Conservation (phyloP, 805 yeast species). For the Myxozyma neglecta region DNA sequence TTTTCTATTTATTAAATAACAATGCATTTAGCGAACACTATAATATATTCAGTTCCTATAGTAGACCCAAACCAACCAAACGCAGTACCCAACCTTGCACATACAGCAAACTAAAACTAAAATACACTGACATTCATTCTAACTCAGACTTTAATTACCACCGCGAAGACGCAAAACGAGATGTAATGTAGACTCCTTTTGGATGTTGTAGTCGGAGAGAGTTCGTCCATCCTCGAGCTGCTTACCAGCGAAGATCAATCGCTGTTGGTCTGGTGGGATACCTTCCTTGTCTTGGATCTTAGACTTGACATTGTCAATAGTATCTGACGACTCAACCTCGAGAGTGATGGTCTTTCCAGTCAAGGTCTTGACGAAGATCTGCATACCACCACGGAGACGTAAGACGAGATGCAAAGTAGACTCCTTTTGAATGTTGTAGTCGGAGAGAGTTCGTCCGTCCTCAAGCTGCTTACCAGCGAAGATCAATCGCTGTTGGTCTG, state of each 20-base stretch:
- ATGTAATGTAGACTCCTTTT: conserved; percentile 87
- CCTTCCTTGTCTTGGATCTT: conserved; percentile 97
- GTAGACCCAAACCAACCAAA: not conserved
- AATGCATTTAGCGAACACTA: not conserved
- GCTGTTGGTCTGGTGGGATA: conserved; percentile 95
- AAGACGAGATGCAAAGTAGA: conserved; percentile 81
- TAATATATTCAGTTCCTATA: not conserved
- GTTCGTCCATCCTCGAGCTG: conserved; percentile 96
- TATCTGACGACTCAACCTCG: conserved; percentile 91
- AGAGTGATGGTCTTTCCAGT: conserved; percentile 89
- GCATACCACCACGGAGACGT: conserved; percentile 92
- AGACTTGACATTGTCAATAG: conserved; percentile 91
- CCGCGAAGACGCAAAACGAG: conserved; percentile 86
- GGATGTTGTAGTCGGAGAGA: conserved; percentile 90
- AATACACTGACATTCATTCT: not conserved
- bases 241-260: conserved; percentile 94
- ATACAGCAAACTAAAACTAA: not conserved
- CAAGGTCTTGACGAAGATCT: conserved; percentile 84
- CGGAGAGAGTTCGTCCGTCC: conserved; percentile 91
- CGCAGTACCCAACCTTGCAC: not conserved
- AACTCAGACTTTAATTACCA: conserved; percentile 50
- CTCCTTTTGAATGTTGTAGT: conserved; percentile 94
- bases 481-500: conserved; percentile 92
- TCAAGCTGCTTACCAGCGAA: conserved; percentile 96
- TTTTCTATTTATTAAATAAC: not conserved